These are phyloP conservation scores for Tilletia horrida DNA, from an alignment of 1,284 basidiomycete species.

Conservation along the genomic window DNA sequence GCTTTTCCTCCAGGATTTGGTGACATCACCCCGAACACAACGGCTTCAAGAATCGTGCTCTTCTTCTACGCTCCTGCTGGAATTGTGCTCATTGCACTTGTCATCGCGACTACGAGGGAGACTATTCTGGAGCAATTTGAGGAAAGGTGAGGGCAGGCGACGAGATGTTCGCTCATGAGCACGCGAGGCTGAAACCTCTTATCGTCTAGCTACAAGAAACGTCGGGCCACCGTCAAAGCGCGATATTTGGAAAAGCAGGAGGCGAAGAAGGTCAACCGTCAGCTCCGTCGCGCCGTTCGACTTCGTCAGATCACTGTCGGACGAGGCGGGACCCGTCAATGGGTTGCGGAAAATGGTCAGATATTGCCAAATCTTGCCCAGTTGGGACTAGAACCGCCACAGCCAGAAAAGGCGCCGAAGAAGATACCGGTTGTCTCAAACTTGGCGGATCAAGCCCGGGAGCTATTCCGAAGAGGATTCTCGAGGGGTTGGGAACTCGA, in stretches of 20 bases:
- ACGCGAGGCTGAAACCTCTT: not conserved
- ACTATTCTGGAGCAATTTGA: slow-evolving; percentile 65
- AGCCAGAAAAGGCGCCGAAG: not conserved
- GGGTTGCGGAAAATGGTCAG: not conserved
- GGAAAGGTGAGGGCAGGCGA: slow-evolving; percentile 23
- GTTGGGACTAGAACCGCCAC: not conserved
- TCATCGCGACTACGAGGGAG: slow-evolving; percentile 67
- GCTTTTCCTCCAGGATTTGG: slow-evolving; percentile 62
- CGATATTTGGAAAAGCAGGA: slow-evolving; percentile 3
- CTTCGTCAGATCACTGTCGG: not conserved
- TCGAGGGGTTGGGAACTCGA: not conserved
- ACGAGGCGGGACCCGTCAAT: not conserved
- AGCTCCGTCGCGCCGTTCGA: slow-evolving; percentile 17
- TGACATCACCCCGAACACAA: slow-evolving; percentile 66
- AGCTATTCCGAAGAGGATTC: not conserved
- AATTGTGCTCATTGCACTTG: slow-evolving; percentile 59
- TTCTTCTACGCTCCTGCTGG: slow-evolving; percentile 50
- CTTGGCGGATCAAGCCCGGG: not conserved
- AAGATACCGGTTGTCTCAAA: not conserved
- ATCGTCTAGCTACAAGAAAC: slow-evolving; percentile 21
- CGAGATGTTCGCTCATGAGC: not conserved
- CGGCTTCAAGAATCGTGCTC: slow-evolving; percentile 57
- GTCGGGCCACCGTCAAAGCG: slow-evolving; percentile 22
- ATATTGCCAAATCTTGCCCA: not conserved
- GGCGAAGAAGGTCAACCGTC: slow-evolving; percentile 25